phyloP scores from a whole-genome alignment of 495 filamentous ascomycete genomes.

The Neurospora hispaniola region DNA sequence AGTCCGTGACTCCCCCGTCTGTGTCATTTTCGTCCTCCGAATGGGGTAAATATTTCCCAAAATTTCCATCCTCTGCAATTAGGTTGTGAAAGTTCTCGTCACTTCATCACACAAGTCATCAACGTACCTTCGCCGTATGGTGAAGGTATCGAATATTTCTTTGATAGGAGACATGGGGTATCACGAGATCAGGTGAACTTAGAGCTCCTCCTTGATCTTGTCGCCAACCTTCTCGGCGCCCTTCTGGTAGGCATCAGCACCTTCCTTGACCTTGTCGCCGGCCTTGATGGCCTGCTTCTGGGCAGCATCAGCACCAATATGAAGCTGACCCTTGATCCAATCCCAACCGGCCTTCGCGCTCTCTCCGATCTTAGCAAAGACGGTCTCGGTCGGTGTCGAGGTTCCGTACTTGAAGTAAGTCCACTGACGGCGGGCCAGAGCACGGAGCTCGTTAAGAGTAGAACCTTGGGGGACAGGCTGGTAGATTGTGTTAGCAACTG shows the following conservation, averaged over 20 bases:
- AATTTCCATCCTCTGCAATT: neutral
- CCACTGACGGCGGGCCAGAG: slow-evolving; percentile 57
- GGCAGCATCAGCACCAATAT: slow-evolving; percentile 53
- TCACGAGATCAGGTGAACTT: neutral
- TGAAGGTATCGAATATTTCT: neutral
- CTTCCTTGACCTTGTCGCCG: slow-evolving; percentile 24
- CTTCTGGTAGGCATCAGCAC: neutral
- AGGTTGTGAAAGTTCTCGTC: neutral
- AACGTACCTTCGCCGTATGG: neutral
- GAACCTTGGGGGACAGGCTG: slow-evolving; percentile 57
- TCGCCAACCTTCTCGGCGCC: neutral
- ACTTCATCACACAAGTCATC: neutral
- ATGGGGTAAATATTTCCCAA: neutral
- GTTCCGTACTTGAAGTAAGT: slow-evolving; percentile 75
- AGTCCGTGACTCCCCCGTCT: neutral
- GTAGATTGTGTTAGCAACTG: neutral
- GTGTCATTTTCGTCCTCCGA: neutral
- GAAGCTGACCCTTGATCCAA: slow-evolving; percentile 51
- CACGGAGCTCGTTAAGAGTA: slow-evolving; percentile 52
- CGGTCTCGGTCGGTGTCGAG: slow-evolving; percentile 49
- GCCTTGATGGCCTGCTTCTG: slow-evolving; percentile 39
- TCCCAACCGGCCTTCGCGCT: slow-evolving; percentile 38
- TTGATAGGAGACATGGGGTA: neutral
- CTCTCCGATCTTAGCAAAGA: slow-evolving; percentile 53
- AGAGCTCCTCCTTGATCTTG: slow-evolving; percentile 15